These are phyloP conservation scores for Ogataea nonfermentans DNA, from an alignment of 805 yeast species.

Conservation along the genomic window DNA sequence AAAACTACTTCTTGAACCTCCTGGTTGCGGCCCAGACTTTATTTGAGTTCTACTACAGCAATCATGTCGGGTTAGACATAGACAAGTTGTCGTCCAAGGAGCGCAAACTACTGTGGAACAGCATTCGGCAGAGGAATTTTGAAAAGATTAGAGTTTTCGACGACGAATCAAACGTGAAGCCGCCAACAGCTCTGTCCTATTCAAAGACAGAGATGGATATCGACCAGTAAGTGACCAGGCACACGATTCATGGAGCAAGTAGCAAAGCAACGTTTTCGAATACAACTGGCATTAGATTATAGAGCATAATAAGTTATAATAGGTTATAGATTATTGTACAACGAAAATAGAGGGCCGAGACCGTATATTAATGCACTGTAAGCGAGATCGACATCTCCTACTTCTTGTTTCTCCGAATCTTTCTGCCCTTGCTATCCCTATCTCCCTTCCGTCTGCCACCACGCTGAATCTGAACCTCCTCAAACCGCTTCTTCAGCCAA, in stretches of 20 bases:
- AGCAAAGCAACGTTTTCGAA: too few relatives aligned
- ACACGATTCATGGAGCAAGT: too few relatives aligned
- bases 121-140: conserved; percentile 50
- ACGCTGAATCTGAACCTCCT: conserved; percentile 68
- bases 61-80: conserved; percentile 21
- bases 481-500: conserved; percentile 82
- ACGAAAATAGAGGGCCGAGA: too few relatives aligned
- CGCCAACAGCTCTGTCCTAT: background rate
- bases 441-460: conserved; percentile 50
- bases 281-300: too few relatives aligned
- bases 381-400: too few relatives aligned
- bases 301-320: too few relatives aligned
- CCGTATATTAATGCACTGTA: too few relatives aligned
- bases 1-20: conserved; percentile 50
- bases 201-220: too few relatives aligned
- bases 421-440: conserved; percentile 51
- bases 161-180: background rate
- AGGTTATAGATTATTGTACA: too few relatives aligned
- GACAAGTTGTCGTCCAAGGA: conserved; percentile 39
- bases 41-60: conserved; percentile 44
- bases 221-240: too few relatives aligned
- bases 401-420: background rate
- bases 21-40: conserved; percentile 56
- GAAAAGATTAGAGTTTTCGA: conserved; percentile 40
- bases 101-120: conserved; percentile 46